These are phyloP conservation scores for Pythium biforme DNA, from an alignment of 352 stramenopile genomes.

Conservation along the genomic window DNA sequence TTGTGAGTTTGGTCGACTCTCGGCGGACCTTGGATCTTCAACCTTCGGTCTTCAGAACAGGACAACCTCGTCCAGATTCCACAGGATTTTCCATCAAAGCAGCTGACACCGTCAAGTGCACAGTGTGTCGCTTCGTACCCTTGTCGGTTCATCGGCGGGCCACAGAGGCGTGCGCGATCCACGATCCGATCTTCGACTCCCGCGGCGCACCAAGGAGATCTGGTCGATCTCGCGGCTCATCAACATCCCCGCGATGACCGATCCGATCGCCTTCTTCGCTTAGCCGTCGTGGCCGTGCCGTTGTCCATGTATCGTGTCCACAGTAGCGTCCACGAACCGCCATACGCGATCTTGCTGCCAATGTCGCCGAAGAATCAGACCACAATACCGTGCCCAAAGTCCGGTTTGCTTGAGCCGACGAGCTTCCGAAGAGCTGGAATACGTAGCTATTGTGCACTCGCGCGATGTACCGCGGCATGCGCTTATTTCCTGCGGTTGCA, in stretches of 20 bases:
- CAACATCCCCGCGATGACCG: constrained; percentile 34
- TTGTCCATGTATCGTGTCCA: constrained; percentile 29
- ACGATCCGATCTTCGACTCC: constrained; percentile 24
- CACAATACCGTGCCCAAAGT: background rate
- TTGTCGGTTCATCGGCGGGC: constrained; percentile 24
- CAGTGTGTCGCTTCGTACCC: constrained; percentile 12
- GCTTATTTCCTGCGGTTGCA: constrained; percentile 20
- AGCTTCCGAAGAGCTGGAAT: background rate
- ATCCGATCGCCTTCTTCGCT: constrained; percentile 27
- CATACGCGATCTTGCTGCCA: background rate
- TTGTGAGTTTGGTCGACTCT: too few species aligned
- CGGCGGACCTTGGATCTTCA: too few species aligned
- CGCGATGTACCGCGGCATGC: constrained; percentile 16
- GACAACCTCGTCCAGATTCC: background rate
- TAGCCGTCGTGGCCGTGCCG: constrained; percentile 17
- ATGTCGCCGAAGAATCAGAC: too few species aligned
- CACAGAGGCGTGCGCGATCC: constrained; percentile 12
- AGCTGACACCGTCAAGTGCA: too few species aligned
- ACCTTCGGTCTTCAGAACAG: too few species aligned
- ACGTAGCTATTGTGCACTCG: constrained; percentile 9
- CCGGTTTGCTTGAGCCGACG: too few species aligned
- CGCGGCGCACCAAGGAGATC: constrained; percentile 22
- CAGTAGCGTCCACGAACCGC: background rate
- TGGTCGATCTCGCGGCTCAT: constrained; percentile 33
- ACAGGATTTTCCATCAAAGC: too few species aligned